A percentile compares a stretch with the other conserved stretches of the same genome.
These are phyloP conservation scores for Hura crepitans DNA, from an alignment of 441 rosid genomes.

Conservation along the genomic window DNA sequence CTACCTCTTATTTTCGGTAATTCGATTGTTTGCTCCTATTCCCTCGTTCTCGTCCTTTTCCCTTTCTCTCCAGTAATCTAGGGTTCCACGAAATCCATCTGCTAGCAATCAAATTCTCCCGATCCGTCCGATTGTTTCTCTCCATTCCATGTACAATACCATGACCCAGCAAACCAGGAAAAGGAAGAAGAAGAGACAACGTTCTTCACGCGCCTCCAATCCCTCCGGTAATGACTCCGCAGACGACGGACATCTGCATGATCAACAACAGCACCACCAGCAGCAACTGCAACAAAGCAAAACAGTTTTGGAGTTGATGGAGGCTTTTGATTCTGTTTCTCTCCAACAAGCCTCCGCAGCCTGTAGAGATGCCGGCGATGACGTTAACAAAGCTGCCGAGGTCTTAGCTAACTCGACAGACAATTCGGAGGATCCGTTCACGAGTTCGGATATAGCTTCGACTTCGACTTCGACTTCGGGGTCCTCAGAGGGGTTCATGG, in stretches of 20 bases:
- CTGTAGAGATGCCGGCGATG: constrained; percentile 41
- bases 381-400: constrained; percentile 44
- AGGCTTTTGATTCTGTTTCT: constrained; percentile 48
- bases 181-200: constrained; percentile 39
- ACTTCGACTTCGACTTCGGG: constrained; percentile 38
- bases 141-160: background rate
- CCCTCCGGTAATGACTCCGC: constrained; percentile 14
- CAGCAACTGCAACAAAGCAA: constrained; percentile 22
- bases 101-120: background rate
- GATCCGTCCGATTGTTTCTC: background rate
- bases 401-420: constrained; percentile 34
- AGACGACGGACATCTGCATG: constrained; percentile 1
- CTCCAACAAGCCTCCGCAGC: constrained; percentile 46
- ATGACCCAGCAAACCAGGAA: constrained; percentile 50
- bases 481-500: constrained; percentile 34
- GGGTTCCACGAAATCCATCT: constrained; percentile 16
- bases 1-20: background rate
- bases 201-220: constrained; percentile 30
- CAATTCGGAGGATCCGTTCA: constrained; percentile 38
- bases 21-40: background rate
- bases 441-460: constrained; percentile 34
- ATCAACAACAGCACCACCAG: constrained; percentile 18
- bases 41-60: background rate
- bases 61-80: constrained; percentile 12
- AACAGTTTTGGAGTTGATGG: constrained; percentile 36